A percentile compares a stretch with the other conserved stretches of the same genome.
Conservation (phyloP, 2,329 filamentous ascomycete species). For the Diaporthe sp. region DNA sequence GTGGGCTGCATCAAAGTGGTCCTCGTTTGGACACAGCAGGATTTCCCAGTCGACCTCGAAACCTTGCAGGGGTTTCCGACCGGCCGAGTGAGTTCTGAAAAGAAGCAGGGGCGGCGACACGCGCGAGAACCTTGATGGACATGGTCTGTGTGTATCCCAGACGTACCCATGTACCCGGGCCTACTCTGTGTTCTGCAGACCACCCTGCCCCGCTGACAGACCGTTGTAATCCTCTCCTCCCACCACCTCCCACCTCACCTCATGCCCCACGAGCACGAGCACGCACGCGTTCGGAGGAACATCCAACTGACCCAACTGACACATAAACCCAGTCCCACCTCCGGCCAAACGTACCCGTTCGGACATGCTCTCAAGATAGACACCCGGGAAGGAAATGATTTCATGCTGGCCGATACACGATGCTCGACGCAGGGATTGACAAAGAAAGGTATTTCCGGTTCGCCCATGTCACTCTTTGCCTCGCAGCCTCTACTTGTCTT, state of each 20-base stretch:
- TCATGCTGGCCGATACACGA: background rate
- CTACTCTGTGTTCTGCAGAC: background rate
- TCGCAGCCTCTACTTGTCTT: too few species aligned
- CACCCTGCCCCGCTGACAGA: background rate
- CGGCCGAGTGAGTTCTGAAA: conserved; percentile 8
- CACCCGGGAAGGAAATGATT: background rate
- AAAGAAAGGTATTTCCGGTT: background rate
- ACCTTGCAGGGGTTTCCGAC: background rate
- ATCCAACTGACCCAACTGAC: background rate
- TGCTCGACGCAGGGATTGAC: background rate
- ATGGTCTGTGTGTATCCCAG: background rate
- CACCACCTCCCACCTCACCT: background rate
- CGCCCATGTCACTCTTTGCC: background rate
- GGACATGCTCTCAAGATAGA: background rate
- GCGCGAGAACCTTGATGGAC: conserved; percentile 7
- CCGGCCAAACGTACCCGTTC: background rate
- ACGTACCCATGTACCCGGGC: background rate
- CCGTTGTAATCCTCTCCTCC: background rate
- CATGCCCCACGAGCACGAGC: background rate
- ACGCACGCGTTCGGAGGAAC: background rate
- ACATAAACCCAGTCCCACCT: background rate
- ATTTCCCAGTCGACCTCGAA: background rate
- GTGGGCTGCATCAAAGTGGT: conserved; percentile 13
- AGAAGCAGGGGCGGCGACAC: conserved; percentile 2
- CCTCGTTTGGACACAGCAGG: background rate